These are phyloP conservation scores for Vinca major DNA, from an alignment of 305 asterid species.

Conservation along the genomic window DNA sequence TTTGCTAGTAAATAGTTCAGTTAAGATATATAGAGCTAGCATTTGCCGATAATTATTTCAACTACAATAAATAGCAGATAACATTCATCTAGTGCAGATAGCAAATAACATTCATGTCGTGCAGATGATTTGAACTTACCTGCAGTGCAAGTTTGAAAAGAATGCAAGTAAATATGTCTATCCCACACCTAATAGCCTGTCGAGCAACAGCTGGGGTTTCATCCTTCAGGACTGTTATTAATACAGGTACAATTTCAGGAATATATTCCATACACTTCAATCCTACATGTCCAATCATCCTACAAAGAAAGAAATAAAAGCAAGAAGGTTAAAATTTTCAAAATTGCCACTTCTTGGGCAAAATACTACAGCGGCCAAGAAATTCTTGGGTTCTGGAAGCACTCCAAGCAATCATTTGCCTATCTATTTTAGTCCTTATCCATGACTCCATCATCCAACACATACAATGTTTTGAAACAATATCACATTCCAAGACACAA, in stretches of 20 bases:
- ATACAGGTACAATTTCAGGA: conserved; percentile 72
- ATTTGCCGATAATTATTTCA: background rate
- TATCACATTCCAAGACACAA: background rate
- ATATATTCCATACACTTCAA: conserved; percentile 58
- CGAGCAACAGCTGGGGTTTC: conserved; percentile 89
- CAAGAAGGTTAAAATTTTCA: conserved; percentile 12
- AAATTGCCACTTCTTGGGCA: background rate
- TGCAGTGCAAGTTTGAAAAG: conserved; percentile 60
- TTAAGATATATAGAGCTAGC: background rate
- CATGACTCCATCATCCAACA: background rate
- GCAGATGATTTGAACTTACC: conserved; percentile 35
- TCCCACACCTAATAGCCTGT: conserved; percentile 72
- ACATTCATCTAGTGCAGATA: background rate
- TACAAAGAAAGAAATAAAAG: conserved; percentile 22
- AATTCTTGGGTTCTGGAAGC: too few species aligned
- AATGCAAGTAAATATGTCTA: conserved; percentile 60
- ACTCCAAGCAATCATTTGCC: background rate
- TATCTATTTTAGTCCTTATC: background rate
- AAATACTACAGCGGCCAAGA: too few species aligned
- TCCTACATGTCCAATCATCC: conserved; percentile 77
- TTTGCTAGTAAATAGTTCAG: background rate
- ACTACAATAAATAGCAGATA: background rate
- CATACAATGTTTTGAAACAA: background rate
- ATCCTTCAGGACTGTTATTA: conserved; percentile 58
- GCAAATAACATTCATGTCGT: background rate